Percentiles rank a stretch among this genome's conserved stretches.
Conservation (phyloP, 202 grass and related monocot genomes). For the Hordeum pubiflorum region DNA sequence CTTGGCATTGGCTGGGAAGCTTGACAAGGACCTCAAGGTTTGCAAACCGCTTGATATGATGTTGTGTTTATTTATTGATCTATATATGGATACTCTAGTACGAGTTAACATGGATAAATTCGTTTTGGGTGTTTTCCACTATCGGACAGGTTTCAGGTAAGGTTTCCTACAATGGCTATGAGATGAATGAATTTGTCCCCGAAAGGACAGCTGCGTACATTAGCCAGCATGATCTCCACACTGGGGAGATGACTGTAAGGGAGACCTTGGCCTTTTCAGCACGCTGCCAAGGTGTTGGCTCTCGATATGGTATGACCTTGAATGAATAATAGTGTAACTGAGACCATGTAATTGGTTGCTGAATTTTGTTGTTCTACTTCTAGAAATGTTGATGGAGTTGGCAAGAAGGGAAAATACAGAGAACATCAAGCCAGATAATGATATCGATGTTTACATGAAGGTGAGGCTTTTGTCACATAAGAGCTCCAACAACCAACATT, state of each 20-base stretch:
- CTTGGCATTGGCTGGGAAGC: constrained; percentile 72
- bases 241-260: constrained; percentile 91
- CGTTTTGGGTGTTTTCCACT: too few species aligned
- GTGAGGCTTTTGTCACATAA: constrained; percentile 23
- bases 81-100: too few species aligned
- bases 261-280: constrained; percentile 80
- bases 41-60: too few species aligned
- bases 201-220: constrained; percentile 83
- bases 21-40: constrained; percentile 54
- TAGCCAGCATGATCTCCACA: constrained; percentile 91
- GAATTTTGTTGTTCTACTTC: constrained; percentile 8
- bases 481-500: neutral
- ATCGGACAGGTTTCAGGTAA: constrained; percentile 33
- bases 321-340: too few species aligned
- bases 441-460: constrained; percentile 98
- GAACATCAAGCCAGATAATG: constrained; percentile 89
- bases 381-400: constrained; percentile 83
- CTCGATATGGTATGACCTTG: constrained; percentile 49
- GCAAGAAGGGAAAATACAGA: constrained; percentile 78
- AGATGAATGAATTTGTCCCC: constrained; percentile 78
- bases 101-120: too few species aligned
- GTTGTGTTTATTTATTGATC: too few species aligned
- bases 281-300: constrained; percentile 82
- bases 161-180: constrained; percentile 86
- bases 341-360: neutral